A percentile compares a stretch with the other conserved stretches of the same genome.
Evolutionary conservation across 2,329 filamentous ascomycete species (phyloP).

Genomic region (Didymella pinodella): DNA sequence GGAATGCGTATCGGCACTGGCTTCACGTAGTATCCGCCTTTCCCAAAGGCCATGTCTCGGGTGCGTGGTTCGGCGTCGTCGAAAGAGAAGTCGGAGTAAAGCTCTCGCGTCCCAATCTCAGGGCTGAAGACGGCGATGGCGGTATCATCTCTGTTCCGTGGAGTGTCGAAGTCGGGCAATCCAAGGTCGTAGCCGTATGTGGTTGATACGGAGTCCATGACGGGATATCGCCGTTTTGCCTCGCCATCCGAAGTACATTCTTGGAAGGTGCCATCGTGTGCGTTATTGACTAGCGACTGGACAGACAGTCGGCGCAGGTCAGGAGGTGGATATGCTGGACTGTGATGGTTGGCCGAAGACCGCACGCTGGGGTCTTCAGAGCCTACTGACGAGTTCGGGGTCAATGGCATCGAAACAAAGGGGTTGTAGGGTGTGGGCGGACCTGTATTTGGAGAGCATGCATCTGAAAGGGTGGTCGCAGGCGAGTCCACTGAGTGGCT

Average conservation of each 20-base stretch:
- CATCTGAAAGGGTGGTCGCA: conserved; percentile 35
- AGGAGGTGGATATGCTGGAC: conserved; percentile 46
- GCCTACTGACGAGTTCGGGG: conserved; percentile 52
- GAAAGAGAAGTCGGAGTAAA: conserved; percentile 48
- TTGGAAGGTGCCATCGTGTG: conserved; percentile 27
- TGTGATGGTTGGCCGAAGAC: conserved; percentile 29
- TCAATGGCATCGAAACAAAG: conserved; percentile 56
- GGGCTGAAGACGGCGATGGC: conserved; percentile 63
- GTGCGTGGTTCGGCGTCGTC: conserved; percentile 49
- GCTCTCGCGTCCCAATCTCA: conserved; percentile 37
- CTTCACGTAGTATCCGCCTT: conserved; percentile 73
- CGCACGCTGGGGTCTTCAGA: conserved; percentile 43
- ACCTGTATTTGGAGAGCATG: conserved; percentile 51
- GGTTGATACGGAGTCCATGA: conserved; percentile 45
- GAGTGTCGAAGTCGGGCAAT: conserved; percentile 72
- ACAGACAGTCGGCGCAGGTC: conserved; percentile 67
- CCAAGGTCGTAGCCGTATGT: conserved; percentile 77
- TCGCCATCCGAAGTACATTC: conserved; percentile 50
- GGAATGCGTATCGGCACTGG: conserved; percentile 72
- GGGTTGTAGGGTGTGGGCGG: conserved; percentile 53
- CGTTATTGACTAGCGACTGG: conserved; percentile 64
- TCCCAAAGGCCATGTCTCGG: conserved; percentile 63
- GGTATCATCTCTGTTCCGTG: conserved; percentile 73
- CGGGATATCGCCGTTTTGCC: conserved; percentile 49
- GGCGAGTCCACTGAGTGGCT: conserved; percentile 39